Conservation (phyloP, 257 asterid genomes). For the Datura wrightii region DNA sequence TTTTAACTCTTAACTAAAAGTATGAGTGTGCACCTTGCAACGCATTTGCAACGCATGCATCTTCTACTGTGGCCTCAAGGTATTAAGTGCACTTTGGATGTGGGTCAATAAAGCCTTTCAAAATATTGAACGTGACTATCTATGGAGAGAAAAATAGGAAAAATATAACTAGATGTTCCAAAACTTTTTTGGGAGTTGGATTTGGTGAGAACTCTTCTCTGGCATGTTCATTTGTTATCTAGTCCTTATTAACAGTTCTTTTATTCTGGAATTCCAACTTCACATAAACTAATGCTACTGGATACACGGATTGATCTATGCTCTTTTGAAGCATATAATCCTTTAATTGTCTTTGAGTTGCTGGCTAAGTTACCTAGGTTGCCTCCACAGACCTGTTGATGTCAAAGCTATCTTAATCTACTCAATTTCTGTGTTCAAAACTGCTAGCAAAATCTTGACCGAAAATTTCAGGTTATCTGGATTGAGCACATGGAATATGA, state of each 20-base stretch:
- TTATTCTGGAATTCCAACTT: conserved; percentile 21
- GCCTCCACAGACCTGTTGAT: neutral
- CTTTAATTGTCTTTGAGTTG: neutral
- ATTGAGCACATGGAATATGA: conserved; percentile 81
- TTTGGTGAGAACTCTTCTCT: too few species aligned
- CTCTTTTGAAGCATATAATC: neutral
- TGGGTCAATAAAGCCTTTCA: too few species aligned
- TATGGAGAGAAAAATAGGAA: too few species aligned
- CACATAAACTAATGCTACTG: neutral
- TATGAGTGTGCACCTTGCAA: too few species aligned
- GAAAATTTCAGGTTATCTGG: conserved; percentile 75
- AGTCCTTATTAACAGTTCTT: neutral
- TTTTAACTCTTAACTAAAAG: too few species aligned
- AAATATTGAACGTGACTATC: too few species aligned
- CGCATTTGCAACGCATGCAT: too few species aligned
- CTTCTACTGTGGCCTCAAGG: too few species aligned
- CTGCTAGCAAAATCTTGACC: neutral
- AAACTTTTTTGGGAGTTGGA: too few species aligned
- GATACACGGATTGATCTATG: neutral
- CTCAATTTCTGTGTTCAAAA: conserved; percentile 2
- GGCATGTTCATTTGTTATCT: neutral
- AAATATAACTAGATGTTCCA: too few species aligned
- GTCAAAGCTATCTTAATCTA: neutral
- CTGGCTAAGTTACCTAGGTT: neutral
- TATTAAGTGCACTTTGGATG: too few species aligned